phyloP scores from a whole-genome alignment of 2,329 filamentous ascomycete genomes.

The Knufia petricola region DNA sequence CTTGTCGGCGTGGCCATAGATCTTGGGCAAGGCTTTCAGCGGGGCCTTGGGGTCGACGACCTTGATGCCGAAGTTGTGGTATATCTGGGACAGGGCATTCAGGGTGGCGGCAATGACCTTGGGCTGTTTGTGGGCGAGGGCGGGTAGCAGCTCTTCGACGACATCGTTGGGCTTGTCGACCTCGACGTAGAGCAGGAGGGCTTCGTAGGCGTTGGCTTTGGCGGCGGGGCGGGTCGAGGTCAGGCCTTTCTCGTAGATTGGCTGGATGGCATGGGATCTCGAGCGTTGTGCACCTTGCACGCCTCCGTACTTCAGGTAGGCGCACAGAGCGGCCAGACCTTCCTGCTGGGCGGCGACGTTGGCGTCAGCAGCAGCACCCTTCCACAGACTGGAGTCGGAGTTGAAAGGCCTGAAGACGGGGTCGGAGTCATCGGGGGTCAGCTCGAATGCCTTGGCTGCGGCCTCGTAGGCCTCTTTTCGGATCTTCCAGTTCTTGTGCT shows the following conservation, averaged over 20 bases:
- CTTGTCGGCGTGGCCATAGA: slow-evolving; percentile 94
- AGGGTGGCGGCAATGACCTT: slow-evolving; percentile 74
- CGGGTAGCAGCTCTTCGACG: slow-evolving; percentile 79
- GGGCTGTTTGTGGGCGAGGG: slow-evolving; percentile 76
- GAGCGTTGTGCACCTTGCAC: slow-evolving; percentile 60
- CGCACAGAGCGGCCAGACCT: slow-evolving; percentile 74
- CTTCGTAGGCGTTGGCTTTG: slow-evolving; percentile 78
- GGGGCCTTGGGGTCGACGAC: slow-evolving; percentile 86
- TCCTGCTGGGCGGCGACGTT: slow-evolving; percentile 97
- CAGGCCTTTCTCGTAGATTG: slow-evolving; percentile 85
- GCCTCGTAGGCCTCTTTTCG: slow-evolving; percentile 92
- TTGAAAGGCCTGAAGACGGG: slow-evolving; percentile 80
- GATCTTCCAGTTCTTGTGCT: slow-evolving; percentile 77
- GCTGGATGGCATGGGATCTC: slow-evolving; percentile 60
- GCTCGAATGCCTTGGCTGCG: slow-evolving; percentile 74
- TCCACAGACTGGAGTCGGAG: slow-evolving; percentile 78
- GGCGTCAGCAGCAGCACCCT: slow-evolving; percentile 81
- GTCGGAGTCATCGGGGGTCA: slow-evolving; percentile 74
- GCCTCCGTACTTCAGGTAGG: slow-evolving; percentile 86
- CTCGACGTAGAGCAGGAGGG: slow-evolving; percentile 79
- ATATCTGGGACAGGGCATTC: slow-evolving; percentile 69
- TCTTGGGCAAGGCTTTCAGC: slow-evolving; percentile 77
- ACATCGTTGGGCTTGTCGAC: slow-evolving; percentile 76
- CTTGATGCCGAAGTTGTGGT: slow-evolving; percentile 91
- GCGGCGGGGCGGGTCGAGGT: slow-evolving; percentile 78